Percentiles rank a stretch among this genome's conserved stretches.
phyloP scores from a whole-genome alignment of 202 grass and related monocot genomes.

The Zizania palustris region DNA sequence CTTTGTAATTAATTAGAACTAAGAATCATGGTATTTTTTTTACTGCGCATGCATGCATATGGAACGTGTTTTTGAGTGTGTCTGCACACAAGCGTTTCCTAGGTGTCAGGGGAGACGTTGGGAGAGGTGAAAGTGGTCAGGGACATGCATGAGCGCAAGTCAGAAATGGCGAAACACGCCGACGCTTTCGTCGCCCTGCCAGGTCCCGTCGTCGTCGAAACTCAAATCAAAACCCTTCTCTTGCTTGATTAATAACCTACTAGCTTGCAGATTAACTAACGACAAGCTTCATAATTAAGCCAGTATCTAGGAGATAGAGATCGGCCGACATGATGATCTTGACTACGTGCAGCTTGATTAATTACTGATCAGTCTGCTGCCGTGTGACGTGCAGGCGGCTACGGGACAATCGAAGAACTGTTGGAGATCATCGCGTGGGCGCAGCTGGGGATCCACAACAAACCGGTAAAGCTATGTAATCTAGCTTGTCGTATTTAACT shows the following conservation, averaged over 20 bases:
- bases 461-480: conserved; percentile 59
- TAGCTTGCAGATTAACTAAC: neutral
- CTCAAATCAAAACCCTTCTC: neutral
- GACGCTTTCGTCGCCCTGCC: conserved; percentile 94
- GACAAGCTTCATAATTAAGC: too few species aligned
- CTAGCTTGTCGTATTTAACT: conserved; percentile 55
- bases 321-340: neutral
- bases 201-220: conserved; percentile 41
- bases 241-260: neutral
- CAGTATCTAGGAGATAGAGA: neutral
- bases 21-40: neutral
- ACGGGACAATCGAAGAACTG: conserved; percentile 96
- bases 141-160: conserved; percentile 95
- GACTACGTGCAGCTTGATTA: neutral
- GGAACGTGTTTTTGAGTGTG: conserved; percentile 10
- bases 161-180: conserved; percentile 89
- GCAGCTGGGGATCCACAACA: conserved; percentile 94
- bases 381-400: conserved; percentile 59
- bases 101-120: conserved; percentile 84
- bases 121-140: conserved; percentile 86
- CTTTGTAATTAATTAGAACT: neutral
- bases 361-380: neutral
- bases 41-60: neutral
- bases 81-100: neutral
- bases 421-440: conserved; percentile 96